Base-by-base conservation (phyloP, 129 eudicot genomes). In the Tagetes patula region DNA sequence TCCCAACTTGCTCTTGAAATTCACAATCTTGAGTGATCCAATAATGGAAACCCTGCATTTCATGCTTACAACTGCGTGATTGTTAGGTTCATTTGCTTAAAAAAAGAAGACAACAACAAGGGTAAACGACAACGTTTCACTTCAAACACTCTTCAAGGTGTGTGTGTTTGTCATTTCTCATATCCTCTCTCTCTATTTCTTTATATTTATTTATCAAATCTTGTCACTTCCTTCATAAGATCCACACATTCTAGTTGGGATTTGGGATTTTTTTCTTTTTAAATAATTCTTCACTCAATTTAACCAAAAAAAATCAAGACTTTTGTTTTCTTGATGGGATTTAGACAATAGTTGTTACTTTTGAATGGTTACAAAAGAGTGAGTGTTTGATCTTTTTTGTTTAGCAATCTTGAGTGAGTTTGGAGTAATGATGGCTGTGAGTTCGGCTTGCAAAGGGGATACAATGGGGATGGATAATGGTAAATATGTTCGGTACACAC, bases 401-500 rank as follows among this genome's bases (percentile, higher is more conserved):
- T 75, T 33, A 41, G 79, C 36, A 65, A 75, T 30, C 43, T 65
- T 63, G 32, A 4, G 48, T 49, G 72, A 49, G 63, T 61, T 8
- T 66, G 78, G 83, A 84, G 89, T 77, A 77, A 91, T 91, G 97
- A 91, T 91, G 96, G 87, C 96, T 72, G 97, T 88, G 67, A 86
- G 82, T 39, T 91, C 96, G 34, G 81, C 79, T 58, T 84, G 93
- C 82, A 88, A 89, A 83, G 91, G 85, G 73, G 83, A 83, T 70
- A 73, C 86, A 64, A 74, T 88, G 92, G 90, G 78, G 63, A 41
- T 86, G 72, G 97, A 91, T 56, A 83, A 85, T 40, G 97, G 97
- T 13, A 89, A 89, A 60, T 91, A 91, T 68, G 97, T 91, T 37
- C 82, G 97, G 69, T 91, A 91, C 55, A 91, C 97, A 2, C 97